phyloP scores from a whole-genome alignment of 768 basidiomycete genomes.

The Paxillus involutus region DNA sequence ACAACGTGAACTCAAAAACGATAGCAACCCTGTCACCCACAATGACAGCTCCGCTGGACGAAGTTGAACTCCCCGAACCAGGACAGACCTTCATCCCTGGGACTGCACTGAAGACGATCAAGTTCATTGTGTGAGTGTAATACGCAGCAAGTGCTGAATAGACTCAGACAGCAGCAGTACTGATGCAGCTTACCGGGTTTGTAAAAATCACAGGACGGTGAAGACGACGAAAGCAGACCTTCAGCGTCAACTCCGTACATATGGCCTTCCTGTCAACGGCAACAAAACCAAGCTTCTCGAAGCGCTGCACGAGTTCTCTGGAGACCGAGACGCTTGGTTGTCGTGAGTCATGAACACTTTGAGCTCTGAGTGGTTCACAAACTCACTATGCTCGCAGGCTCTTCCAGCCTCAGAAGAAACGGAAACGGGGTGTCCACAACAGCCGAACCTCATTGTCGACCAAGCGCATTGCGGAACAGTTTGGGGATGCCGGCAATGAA shows the following conservation, averaged over 20 bases:
- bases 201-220: not conserved
- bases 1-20: not conserved
- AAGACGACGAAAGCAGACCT: conserved; percentile 1
- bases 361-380: not conserved
- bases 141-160: not conserved
- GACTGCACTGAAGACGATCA: not conserved
- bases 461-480: not conserved
- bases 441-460: not conserved
- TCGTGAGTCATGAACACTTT: conserved; percentile 4
- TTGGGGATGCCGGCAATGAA: not conserved
- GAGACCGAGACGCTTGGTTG: conserved; percentile 11
- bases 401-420: not conserved
- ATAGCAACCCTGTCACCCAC: not conserved
- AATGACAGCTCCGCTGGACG: not conserved
- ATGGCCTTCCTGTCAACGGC: conserved; percentile 5
- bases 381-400: not conserved
- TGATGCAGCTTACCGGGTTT: not conserved
- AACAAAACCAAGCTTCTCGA: conserved; percentile 5
- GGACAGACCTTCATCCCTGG: not conserved
- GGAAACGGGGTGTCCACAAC: not conserved
- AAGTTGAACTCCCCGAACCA: not conserved
- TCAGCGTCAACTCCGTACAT: conserved; percentile 1
- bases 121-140: not conserved
- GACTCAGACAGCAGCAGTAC: too few relatives aligned
- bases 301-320: conserved; percentile 10